Evolutionary conservation across 805 yeast genomes (phyloP), one percentile per base, ranked within the genome.

Genomic region (Isabelozyma heimii): DNA sequence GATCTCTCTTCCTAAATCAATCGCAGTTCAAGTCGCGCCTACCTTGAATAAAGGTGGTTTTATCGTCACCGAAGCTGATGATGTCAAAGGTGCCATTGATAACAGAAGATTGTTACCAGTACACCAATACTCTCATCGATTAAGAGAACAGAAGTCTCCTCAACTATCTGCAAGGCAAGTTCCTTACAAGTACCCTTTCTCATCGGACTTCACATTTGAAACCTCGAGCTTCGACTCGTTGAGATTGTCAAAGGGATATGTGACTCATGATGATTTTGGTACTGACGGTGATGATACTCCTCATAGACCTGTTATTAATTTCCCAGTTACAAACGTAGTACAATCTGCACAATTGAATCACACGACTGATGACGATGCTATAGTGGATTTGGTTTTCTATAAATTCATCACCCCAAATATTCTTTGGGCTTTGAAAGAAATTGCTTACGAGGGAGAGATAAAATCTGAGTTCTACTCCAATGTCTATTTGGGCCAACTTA

Each of bases 221-320:
- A 5, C 5, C n/a, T 9, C 35, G 10, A 30, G n/a, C n/a, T 30
- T 30, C n/a, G 35, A 30, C n/a, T 37, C 40, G 8, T 17, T 40
- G 5, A 59, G 56, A 8, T 59, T 76, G 12, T 59, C 82, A 1
- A 81, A 80, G 51, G 99, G 99, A 0, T 88, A 87, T 57, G 84
- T 83, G 0, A 92, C 99, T 0, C 58, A 67, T 42, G 99, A 94
- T 62, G 98, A 92, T 59, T 76, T 78, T 56, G 99, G 97, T 0
- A 67, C 73, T 53, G 83, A 84, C 52, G 99, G 99, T 17, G 99
- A 94, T 62, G 98, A 74, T 55, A 88, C 72, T 77, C 90, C 37
- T 57, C 83, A 48, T 91, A 87, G 68, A 49, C 78, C 88, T 1
- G 78, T 86, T 43, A 70, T 72, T 0, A 70, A 76, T 49, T 85